Base-by-base conservation (phyloP, 2,329 filamentous ascomycete species). In the Bipolaris victoriae region DNA sequence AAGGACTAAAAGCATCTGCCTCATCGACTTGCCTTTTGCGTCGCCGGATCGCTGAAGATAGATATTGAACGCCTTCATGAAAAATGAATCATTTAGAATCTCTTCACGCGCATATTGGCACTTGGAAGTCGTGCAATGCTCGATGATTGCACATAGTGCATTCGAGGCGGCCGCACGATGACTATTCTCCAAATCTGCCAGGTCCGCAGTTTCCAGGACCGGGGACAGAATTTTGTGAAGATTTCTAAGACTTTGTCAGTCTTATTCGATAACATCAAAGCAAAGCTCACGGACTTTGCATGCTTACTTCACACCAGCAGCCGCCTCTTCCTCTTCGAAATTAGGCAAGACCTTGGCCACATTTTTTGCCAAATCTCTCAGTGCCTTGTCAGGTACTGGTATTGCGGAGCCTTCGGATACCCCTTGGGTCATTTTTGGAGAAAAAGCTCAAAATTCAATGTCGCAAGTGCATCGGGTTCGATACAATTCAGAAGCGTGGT, bases 81-180 rank as follows among this genome's bases (percentile, higher is more conserved):
- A 82, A 49, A 78, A 68, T 5, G 67, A 58, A 10, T 76, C 68
- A 5, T 70, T 64, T 58, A 77, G 70, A 16, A 80, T 58, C 3
- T 72, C 50, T 20, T 68, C 55, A n/a, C 65, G 65, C 7, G 74
- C 67, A 41, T 68, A 59, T 1, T 67, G 61, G 11, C 66, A 45
- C 0, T 66, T 52, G 1, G 74, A 77, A 37, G 70, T 66, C 47
- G 74, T 65, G 47, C 73, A 77, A 53, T 71, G 70, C 52, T 81
- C 77, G 35, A 82, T 71, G 36, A 81, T 65, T 6, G 77, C 76
- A 60, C 79, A 82, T 10, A 82, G 57, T 4, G 79, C 70, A 63
- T 82, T 82, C 62, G 77, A 81, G 37, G 80, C 79, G 41, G 79
- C 79, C 5, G 80, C 79, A 49, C 78, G 72, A 62, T 82, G 79